Evolutionary conservation across 805 yeast genomes (phyloP).

Genomic region (Brettanomyces sp.): DNA sequence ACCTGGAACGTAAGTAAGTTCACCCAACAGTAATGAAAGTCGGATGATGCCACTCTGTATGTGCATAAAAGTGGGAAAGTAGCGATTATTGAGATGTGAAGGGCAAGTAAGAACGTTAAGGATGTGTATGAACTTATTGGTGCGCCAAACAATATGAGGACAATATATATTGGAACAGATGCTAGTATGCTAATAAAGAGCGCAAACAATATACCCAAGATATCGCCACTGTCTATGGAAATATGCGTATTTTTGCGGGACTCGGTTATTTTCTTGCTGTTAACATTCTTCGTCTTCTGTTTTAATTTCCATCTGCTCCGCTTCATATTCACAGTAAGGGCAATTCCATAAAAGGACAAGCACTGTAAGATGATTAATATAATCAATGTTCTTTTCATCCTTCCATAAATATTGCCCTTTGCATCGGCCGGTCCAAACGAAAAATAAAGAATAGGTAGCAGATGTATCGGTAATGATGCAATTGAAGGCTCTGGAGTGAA

Average conservation of each 20-base stretch:
- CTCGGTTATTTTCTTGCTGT: no score
- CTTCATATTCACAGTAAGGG: background rate
- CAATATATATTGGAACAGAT: slow-evolving; percentile 20
- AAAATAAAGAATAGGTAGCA: background rate
- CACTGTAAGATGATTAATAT: background rate
- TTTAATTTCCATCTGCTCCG: slow-evolving; percentile 2
- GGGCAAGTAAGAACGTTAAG: slow-evolving; percentile 10
- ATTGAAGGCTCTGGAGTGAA: background rate
- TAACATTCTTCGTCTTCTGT: slow-evolving; percentile 14
- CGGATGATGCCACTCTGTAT: slow-evolving; percentile 33
- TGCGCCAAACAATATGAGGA: slow-evolving; percentile 19
- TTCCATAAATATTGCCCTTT: background rate
- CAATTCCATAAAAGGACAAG: background rate
- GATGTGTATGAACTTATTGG: slow-evolving; percentile 10
- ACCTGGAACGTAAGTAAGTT: slow-evolving; percentile 22
- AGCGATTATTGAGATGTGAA: slow-evolving; percentile 10
- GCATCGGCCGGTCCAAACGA: background rate
- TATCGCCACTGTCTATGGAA: slow-evolving; percentile 8
- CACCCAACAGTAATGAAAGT: slow-evolving; percentile 18
- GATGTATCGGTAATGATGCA: background rate
- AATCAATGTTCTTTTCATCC: background rate
- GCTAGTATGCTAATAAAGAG: slow-evolving; percentile 9
- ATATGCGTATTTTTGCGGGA: background rate
- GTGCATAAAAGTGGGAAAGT: slow-evolving; percentile 23
- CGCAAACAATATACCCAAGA: slow-evolving; percentile 7